Conservation (phyloP, 768 basidiomycete species). For the Russula virescens region DNA sequence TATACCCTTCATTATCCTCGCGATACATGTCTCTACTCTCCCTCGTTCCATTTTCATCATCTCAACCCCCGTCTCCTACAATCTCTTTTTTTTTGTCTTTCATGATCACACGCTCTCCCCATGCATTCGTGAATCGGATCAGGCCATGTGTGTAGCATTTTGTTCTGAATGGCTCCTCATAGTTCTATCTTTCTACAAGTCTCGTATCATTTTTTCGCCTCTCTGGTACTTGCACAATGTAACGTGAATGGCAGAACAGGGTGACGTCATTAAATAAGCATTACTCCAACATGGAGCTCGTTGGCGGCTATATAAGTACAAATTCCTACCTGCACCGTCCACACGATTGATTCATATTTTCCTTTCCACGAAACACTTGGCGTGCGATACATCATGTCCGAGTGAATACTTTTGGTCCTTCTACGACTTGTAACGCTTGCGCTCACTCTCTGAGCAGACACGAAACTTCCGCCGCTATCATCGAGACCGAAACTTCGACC, state of each 20-base stretch:
- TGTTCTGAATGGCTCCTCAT: slow-evolving; percentile 1
- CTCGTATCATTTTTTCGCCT: not conserved
- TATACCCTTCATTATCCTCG: slow-evolving; percentile 21
- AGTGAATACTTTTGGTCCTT: not conserved
- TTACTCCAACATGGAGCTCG: not conserved
- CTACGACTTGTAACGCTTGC: not conserved
- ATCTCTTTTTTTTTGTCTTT: not conserved
- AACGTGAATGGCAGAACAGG: not conserved
- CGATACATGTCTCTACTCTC: slow-evolving; percentile 2
- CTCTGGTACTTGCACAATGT: slow-evolving; percentile 4
- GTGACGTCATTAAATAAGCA: slow-evolving; percentile 1
- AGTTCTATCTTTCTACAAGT: not conserved
- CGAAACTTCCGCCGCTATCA: slow-evolving; percentile 16
- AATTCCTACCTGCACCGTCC: not conserved
- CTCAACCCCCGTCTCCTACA: not conserved
- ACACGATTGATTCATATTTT: not conserved
- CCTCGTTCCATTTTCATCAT: not conserved
- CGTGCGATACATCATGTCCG: slow-evolving; percentile 1
- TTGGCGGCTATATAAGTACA: not conserved
- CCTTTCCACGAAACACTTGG: not conserved
- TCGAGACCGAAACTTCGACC: slow-evolving; percentile 21
- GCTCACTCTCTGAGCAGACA: slow-evolving; percentile 7
- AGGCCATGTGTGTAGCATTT: slow-evolving; percentile 10
- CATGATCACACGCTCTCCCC: not conserved
- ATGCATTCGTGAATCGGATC: slow-evolving; percentile 6